A percentile compares a stretch with the other conserved stretches of the same genome.
Evolutionary conservation across 2,329 filamentous ascomycete genomes (phyloP).

Genomic region (Xylaria sp.): DNA sequence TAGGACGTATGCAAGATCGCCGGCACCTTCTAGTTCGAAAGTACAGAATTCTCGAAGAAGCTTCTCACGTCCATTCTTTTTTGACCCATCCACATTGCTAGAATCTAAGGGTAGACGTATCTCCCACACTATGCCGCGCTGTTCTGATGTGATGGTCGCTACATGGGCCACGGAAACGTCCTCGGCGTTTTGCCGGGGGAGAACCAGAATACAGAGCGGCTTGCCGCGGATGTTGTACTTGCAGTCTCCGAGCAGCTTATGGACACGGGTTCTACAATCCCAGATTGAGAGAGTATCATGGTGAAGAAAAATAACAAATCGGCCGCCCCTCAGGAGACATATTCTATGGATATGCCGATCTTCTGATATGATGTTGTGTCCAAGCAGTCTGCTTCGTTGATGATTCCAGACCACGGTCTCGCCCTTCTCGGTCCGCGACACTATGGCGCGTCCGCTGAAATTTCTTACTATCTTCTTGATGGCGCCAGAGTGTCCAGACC

Average conservation of each 20-base stretch:
- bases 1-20: slow-evolving; percentile 73
- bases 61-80: slow-evolving; percentile 48
- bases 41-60: slow-evolving; percentile 73
- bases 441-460: slow-evolving; percentile 79
- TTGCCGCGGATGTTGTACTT: slow-evolving; percentile 72
- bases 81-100: slow-evolving; percentile 39
- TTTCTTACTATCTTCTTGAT: slow-evolving; percentile 90
- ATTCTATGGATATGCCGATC: slow-evolving; percentile 81
- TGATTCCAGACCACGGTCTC: slow-evolving; percentile 89
- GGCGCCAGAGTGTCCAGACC: slow-evolving; percentile 84
- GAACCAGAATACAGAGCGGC: slow-evolving; percentile 80
- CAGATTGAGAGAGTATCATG: slow-evolving; percentile 77
- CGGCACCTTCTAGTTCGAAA: slow-evolving; percentile 71
- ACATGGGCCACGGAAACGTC: slow-evolving; percentile 72
- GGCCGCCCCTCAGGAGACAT: slow-evolving; percentile 78
- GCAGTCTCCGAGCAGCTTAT: slow-evolving; percentile 67
- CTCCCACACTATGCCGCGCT: slow-evolving; percentile 85
- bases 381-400: slow-evolving; percentile 65
- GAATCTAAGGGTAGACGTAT: slow-evolving; percentile 66
- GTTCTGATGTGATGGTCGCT: slow-evolving; percentile 82
- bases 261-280: slow-evolving; percentile 74
- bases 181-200: slow-evolving; percentile 70
- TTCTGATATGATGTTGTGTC: slow-evolving; percentile 74
- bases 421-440: slow-evolving; percentile 81
- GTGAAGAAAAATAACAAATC: slow-evolving; percentile 83